phyloP scores from a whole-genome alignment of 768 basidiomycete genomes.

The Clavaria fumosa region DNA sequence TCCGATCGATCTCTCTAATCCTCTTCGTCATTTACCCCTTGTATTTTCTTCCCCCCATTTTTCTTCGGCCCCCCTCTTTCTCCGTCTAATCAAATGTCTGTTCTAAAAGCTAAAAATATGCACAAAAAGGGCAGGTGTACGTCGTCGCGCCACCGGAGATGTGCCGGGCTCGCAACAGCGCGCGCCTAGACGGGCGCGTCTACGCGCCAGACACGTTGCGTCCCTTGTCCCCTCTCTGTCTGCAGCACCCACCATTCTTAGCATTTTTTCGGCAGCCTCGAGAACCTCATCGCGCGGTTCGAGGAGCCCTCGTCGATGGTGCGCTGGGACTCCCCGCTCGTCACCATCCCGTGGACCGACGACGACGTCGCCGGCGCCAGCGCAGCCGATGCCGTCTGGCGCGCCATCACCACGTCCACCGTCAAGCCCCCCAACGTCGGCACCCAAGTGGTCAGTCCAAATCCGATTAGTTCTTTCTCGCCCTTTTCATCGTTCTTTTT shows the following conservation, averaged over 20 bases:
- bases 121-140: constrained; percentile 61
- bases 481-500: neutral
- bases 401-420: constrained; percentile 59
- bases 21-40: neutral
- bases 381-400: constrained; percentile 62
- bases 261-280: constrained; percentile 34
- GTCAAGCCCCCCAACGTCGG: constrained; percentile 84
- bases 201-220: constrained; percentile 68
- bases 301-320: constrained; percentile 98
- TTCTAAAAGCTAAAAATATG: too few species aligned
- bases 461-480: neutral
- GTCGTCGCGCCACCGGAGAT: constrained; percentile 60
- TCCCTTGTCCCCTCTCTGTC: constrained; percentile 6
- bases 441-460: constrained; percentile 47
- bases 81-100: too few species aligned
- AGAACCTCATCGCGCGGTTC: constrained; percentile 75
- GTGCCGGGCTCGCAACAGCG: constrained; percentile 63
- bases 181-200: constrained; percentile 27
- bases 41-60: constrained; percentile 5
- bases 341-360: constrained; percentile 70
- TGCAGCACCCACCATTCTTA: neutral
- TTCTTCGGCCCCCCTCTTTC: too few species aligned
- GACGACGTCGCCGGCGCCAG: constrained; percentile 42
- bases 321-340: constrained; percentile 95
- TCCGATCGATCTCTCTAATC: too few species aligned